phyloP scores from a whole-genome alignment of 805 yeast species.

The Wickerhamiella occidentalis region DNA sequence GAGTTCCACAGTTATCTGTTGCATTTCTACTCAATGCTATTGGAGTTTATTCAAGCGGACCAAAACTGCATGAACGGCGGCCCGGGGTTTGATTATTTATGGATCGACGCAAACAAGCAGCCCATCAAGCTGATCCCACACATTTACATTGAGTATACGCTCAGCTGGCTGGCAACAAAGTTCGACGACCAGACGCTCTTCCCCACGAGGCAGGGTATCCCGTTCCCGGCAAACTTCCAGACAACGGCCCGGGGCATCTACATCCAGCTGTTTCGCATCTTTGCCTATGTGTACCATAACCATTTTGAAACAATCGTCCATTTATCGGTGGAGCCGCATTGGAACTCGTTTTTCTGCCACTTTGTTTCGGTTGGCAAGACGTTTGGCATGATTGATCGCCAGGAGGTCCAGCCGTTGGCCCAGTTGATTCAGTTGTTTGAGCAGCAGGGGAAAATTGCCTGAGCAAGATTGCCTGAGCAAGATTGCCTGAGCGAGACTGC shows the following conservation, averaged over 20 bases:
- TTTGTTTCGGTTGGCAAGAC: constrained; percentile 78
- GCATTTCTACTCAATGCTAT: constrained; percentile 80
- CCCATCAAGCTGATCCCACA: constrained; percentile 80
- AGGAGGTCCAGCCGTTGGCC: constrained; percentile 66
- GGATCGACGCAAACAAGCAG: constrained; percentile 76
- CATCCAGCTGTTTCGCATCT: constrained; percentile 86
- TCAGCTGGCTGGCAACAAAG: constrained; percentile 80
- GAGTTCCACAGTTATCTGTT: constrained; percentile 78
- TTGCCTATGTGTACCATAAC: constrained; percentile 89
- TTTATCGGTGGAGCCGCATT: constrained; percentile 85
- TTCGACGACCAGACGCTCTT: constrained; percentile 80
- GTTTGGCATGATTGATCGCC: constrained; percentile 64
- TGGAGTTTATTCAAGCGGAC: constrained; percentile 84
- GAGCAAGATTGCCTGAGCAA: no score
- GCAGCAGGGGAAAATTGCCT: constrained; percentile 68
- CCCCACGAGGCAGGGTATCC: constrained; percentile 80
- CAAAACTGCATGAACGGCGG: constrained; percentile 92
- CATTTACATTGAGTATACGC: constrained; percentile 83
- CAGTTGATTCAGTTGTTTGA: constrained; percentile 71
- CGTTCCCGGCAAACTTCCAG: constrained; percentile 77
- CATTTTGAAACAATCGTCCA: constrained; percentile 93
- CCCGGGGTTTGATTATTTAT: constrained; percentile 75
- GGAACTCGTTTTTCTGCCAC: constrained; percentile 96
- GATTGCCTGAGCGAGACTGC: no score
- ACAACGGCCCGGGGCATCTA: constrained; percentile 77